Percentiles rank a stretch among this genome's conserved stretches.
phyloP scores from a whole-genome alignment of 192 early-diverging fungal genomes.

The Umbelopsis ramanniana region DNA sequence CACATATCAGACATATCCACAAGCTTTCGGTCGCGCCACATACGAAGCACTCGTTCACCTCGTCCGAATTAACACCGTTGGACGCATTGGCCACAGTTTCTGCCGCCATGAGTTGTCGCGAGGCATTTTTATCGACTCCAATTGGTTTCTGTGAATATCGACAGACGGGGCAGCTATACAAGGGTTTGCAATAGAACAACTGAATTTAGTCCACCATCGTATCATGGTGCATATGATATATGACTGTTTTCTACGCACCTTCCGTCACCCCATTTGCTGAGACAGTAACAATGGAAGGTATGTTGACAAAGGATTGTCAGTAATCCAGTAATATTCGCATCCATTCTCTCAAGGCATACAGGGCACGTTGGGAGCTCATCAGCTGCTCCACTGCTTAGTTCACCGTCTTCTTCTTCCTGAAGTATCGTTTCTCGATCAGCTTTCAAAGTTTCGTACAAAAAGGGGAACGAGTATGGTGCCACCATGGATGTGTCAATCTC shows the following conservation, averaged over 20 bases:
- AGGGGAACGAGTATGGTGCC: constrained; percentile 64
- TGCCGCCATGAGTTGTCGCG: neutral
- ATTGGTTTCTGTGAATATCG: constrained; percentile 71
- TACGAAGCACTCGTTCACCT: constrained; percentile 63
- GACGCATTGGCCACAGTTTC: neutral
- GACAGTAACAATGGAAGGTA: constrained; percentile 92
- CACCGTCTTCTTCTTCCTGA: neutral
- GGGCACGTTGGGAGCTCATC: constrained; percentile 93
- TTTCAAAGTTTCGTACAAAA: constrained; percentile 53
- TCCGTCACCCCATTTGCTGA: constrained; percentile 90
- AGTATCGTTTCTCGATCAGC: constrained; percentile 2
- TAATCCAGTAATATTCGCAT: constrained; percentile 85
- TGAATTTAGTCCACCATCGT: neutral
- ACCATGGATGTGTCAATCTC: constrained; percentile 64
- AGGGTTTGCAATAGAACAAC: neutral
- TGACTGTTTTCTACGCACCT: constrained; percentile 27
- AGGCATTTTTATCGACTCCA: constrained; percentile 19
- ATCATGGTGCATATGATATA: neutral
- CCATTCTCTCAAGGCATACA: constrained; percentile 96
- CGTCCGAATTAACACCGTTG: neutral
- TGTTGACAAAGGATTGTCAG: constrained; percentile 95
- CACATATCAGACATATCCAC: constrained; percentile 98
- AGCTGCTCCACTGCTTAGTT: neutral
- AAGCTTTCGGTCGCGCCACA: constrained; percentile 81
- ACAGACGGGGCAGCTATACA: constrained; percentile 90